Percentiles rank a stretch among this genome's conserved stretches.
phyloP scores from a whole-genome alignment of 345 rosid genomes.

The Arabidopsis arenosa region DNA sequence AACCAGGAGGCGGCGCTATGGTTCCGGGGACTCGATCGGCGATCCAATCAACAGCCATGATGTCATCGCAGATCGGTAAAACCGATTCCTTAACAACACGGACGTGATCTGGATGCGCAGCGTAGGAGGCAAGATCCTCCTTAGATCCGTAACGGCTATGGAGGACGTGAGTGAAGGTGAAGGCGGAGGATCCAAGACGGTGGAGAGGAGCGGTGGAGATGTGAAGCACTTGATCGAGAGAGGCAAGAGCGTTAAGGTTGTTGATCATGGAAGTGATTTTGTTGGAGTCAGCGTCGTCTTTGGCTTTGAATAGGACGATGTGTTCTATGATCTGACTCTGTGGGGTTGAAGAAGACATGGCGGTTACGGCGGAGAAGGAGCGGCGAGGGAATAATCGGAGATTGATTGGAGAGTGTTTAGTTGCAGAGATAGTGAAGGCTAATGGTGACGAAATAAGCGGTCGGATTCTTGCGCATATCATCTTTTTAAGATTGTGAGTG shows the following conservation, averaged over 20 bases:
- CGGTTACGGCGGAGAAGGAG: conserved; percentile 40
- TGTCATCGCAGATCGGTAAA: conserved; percentile 74
- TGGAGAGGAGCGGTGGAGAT: conserved; percentile 70
- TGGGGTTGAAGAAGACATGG: conserved; percentile 41
- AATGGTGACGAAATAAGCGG: conserved; percentile 34
- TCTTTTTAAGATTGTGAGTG: not conserved
- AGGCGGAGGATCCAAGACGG: conserved; percentile 50
- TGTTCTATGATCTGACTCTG: conserved; percentile 72
- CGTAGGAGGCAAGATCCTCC: conserved; percentile 60
- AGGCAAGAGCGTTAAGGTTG: conserved; percentile 66
- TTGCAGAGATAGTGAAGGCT: conserved; percentile 28
- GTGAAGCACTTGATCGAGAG: conserved; percentile 68
- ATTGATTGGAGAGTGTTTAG: conserved; percentile 22
- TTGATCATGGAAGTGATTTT: conserved; percentile 63
- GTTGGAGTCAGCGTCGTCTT: conserved; percentile 56
- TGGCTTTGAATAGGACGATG: conserved; percentile 89
- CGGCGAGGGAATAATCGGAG: conserved; percentile 39
- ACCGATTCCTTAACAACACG: conserved; percentile 62
- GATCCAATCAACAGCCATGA: conserved; percentile 96
- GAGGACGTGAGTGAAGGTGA: conserved; percentile 84
- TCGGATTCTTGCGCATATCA: conserved; percentile 38
- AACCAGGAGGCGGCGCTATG: conserved; percentile 52
- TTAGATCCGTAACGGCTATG: conserved; percentile 88
- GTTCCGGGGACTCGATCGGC: conserved; percentile 51
- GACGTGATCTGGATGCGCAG: conserved; percentile 71